Base-by-base conservation (phyloP, 352 stramenopile species). In the Pythium inflatum region DNA sequence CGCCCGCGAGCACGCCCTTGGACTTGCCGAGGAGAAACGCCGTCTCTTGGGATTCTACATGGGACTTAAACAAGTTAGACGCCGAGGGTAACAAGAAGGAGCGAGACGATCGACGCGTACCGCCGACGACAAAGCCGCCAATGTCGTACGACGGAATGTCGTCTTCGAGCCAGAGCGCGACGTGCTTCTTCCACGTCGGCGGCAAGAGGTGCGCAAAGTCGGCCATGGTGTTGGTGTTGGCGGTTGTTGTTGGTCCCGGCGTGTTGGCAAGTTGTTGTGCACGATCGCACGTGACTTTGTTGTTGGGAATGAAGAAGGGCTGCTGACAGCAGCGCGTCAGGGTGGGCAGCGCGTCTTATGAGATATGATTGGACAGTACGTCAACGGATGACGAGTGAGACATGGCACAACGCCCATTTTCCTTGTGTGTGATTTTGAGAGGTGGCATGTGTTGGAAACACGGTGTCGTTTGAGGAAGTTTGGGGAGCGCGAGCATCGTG, bases 111-210 rank as follows among this genome's bases (percentile, higher is more conserved):
- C 3, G 27, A 24, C 16, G 20, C 59, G 62, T 60, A 83, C 76
- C 83, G 55, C 97, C 98, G 18, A 99, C 97, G n/a, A 99, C 97
- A 63, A 98, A 97, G 62, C 97, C 98, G 54, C 98, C 97, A 20
- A 99, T 97, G 81, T 99, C 97, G 70, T 99, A 98, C 48, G 82
- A 93, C 24, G 97, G 97, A 56, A 98, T 97, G 81, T 99, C 97
- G 70, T 99, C 96, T 71, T 97, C 82, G 3, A 99, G 81, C 96
- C 96, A 99, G n/a, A 91, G 77, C 68, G 94, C 84, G 53, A 97
- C 89, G 74, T 95, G 78, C 66, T 91, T 91, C 73, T 92, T 92
- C 87, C 87, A 95, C 33, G 85, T 83, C 13, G 87, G 85, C 18
- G 87, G 87, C 30, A 95, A 68, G 25, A 93, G 66, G 72, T 91